Percentiles rank a stretch among this genome's conserved stretches.
Evolutionary conservation across 2,329 filamentous ascomycete species (phyloP).

Genomic region (Pseudogymnoascus sp.): DNA sequence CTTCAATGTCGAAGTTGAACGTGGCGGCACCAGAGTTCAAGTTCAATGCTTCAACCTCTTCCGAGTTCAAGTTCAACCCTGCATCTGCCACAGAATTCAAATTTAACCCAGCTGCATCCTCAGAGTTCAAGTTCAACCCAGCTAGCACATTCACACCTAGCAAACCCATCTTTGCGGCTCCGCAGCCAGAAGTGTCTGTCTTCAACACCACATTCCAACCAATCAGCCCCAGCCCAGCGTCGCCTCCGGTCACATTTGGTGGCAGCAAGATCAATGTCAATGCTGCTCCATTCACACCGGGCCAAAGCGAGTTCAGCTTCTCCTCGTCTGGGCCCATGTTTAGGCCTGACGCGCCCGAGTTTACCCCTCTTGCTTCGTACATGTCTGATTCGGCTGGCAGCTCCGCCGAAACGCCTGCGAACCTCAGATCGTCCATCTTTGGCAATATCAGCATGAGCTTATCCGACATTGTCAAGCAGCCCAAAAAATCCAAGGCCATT

Average conservation of each 20-base stretch:
- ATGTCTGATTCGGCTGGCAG: constrained; percentile 43
- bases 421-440: constrained; percentile 51
- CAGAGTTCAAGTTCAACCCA: constrained; percentile 65
- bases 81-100: constrained; percentile 63
- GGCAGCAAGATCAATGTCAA: constrained; percentile 52
- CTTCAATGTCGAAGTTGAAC: constrained; percentile 73
- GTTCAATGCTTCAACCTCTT: constrained; percentile 45
- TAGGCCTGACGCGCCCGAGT: constrained; percentile 67
- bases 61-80: constrained; percentile 10
- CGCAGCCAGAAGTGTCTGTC: constrained; percentile 38
- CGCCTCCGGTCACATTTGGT: constrained; percentile 24
- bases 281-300: constrained; percentile 65
- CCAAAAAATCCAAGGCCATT: constrained; percentile 72
- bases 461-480: constrained; percentile 55
- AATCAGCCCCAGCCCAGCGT: constrained; percentile 25
- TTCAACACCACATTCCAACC: constrained; percentile 18
- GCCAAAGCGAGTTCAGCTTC: constrained; percentile 59
- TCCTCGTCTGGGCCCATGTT: constrained; percentile 60
- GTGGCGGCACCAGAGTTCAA: constrained; percentile 85
- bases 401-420: constrained; percentile 31
- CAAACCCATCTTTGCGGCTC: constrained; percentile 38
- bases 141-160: constrained; percentile 46
- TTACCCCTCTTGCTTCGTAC: constrained; percentile 52
- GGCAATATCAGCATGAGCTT: constrained; percentile 57
- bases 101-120: constrained; percentile 76